A percentile compares a stretch with the other conserved stretches of the same genome.
These are phyloP conservation scores for Coemansia pectinata DNA, from an alignment of 192 early-diverging fungal species.

Conservation along the genomic window DNA sequence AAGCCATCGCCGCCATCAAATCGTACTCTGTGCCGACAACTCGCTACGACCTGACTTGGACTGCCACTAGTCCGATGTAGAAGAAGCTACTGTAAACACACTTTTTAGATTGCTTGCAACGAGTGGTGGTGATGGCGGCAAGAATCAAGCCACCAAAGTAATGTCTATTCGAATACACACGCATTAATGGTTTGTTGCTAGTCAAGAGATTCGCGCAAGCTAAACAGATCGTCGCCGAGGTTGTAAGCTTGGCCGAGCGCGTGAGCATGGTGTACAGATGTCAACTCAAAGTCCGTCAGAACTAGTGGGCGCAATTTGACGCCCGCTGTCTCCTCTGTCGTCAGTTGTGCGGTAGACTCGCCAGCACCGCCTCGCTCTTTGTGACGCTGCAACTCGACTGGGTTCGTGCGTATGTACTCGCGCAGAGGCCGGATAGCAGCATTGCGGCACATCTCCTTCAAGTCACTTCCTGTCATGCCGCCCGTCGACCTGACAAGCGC, in stretches of 20 bases:
- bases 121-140: neutral
- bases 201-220: conserved; percentile 13
- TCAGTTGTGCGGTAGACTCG: neutral
- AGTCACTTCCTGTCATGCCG: conserved; percentile 88
- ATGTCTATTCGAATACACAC: neutral
- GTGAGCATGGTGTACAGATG: conserved; percentile 18
- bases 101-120: neutral
- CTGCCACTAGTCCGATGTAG: conserved; percentile 3
- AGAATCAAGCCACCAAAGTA: neutral
- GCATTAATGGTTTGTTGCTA: neutral
- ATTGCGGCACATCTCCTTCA: conserved; percentile 97
- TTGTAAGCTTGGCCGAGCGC: conserved; percentile 46
- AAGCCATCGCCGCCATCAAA: conserved; percentile 59
- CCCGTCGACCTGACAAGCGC: conserved; percentile 71
- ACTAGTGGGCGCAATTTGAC: conserved; percentile 34
- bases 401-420: conserved; percentile 69
- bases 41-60: conserved; percentile 60
- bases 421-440: conserved; percentile 95
- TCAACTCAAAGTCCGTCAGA: conserved; percentile 40
- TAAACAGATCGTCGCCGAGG: conserved; percentile 25
- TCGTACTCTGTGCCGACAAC: conserved; percentile 51
- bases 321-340: neutral
- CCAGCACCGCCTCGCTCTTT: conserved; percentile 7
- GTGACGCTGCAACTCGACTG: conserved; percentile 36
- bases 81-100: neutral